phyloP scores from a whole-genome alignment of 2,329 filamentous ascomycete genomes.

The Fulvia fulva region DNA sequence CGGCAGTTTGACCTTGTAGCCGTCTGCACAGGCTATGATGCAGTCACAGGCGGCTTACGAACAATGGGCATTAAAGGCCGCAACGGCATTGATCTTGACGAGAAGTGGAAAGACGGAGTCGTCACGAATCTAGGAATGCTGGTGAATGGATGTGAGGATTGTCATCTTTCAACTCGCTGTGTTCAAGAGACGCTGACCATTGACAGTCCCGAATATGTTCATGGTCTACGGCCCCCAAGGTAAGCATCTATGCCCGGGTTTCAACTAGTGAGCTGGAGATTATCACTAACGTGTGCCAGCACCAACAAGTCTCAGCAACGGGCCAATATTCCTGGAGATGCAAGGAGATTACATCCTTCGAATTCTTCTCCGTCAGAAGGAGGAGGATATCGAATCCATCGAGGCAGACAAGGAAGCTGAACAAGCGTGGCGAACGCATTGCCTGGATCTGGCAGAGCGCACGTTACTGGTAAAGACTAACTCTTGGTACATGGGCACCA shows the following conservation, averaged over 20 bases:
- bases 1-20: slow-evolving; percentile 38
- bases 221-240: slow-evolving; percentile 17
- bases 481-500: slow-evolving; percentile 36
- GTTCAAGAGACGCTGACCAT: no score
- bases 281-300: no score
- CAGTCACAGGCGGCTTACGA: slow-evolving; percentile 30
- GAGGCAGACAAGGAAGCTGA: slow-evolving; percentile 40
- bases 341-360: slow-evolving; percentile 46
- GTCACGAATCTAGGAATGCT: slow-evolving; percentile 39
- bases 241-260: no score
- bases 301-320: slow-evolving; percentile 44
- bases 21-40: slow-evolving; percentile 44
- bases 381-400: slow-evolving; percentile 38
- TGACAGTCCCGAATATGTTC: slow-evolving; percentile 39
- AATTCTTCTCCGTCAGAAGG: slow-evolving; percentile 37
- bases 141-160: slow-evolving; percentile 20
- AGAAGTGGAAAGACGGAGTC: slow-evolving; percentile 40
- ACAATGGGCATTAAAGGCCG: slow-evolving; percentile 33
- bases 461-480: slow-evolving; percentile 19
- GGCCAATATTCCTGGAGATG: slow-evolving; percentile 41
- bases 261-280: no score
- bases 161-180: no score
- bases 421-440: slow-evolving; percentile 34
- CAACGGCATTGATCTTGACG: slow-evolving; percentile 36
- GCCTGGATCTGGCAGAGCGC: slow-evolving; percentile 9